Conservation (phyloP, 2,329 filamentous ascomycete genomes). For the Epichloe scottii region DNA sequence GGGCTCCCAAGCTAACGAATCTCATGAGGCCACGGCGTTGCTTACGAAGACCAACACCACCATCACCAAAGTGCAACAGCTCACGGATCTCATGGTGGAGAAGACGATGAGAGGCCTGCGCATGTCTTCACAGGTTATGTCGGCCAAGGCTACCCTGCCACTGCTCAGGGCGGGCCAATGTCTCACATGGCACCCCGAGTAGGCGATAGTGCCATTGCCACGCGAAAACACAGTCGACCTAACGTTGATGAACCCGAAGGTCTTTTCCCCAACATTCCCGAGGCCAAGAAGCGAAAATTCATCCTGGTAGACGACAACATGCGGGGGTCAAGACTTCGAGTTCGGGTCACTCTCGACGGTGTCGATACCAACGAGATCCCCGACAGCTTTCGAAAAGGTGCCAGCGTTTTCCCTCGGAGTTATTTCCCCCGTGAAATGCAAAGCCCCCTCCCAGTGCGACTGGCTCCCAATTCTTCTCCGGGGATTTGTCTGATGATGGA, state of each 20-base stretch:
- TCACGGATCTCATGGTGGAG: slow-evolving; percentile 33
- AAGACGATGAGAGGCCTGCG: slow-evolving; percentile 55
- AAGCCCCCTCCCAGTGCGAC: slow-evolving; percentile 66
- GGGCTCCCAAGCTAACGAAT: slow-evolving; percentile 1
- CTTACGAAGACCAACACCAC: slow-evolving; percentile 55
- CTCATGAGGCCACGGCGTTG: slow-evolving; percentile 43
- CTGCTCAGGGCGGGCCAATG: slow-evolving; percentile 43
- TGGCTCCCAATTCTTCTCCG: slow-evolving; percentile 61
- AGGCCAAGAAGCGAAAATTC: slow-evolving; percentile 88
- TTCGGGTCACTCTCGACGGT: slow-evolving; percentile 83
- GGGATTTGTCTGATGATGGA: slow-evolving; percentile 46
- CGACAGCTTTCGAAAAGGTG: slow-evolving; percentile 82
- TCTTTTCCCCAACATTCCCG: slow-evolving; percentile 79
- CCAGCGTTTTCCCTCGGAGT: slow-evolving; percentile 80
- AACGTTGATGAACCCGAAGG: slow-evolving; percentile 50
- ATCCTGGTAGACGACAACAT: slow-evolving; percentile 88
- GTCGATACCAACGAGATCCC: slow-evolving; percentile 94
- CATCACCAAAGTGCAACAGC: slow-evolving; percentile 49
- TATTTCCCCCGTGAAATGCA: slow-evolving; percentile 94
- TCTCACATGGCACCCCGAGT: slow-evolving; percentile 40
- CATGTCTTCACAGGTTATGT: slow-evolving; percentile 64
- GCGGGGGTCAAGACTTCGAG: slow-evolving; percentile 67
- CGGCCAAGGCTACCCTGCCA: slow-evolving; percentile 44
- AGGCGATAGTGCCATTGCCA: slow-evolving; percentile 20
- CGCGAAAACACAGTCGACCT: slow-evolving; percentile 25